Evolutionary conservation across 148 eudicot genomes (phyloP), one percentile per base, ranked within the genome.

Genomic region (Silene latifolia): DNA sequence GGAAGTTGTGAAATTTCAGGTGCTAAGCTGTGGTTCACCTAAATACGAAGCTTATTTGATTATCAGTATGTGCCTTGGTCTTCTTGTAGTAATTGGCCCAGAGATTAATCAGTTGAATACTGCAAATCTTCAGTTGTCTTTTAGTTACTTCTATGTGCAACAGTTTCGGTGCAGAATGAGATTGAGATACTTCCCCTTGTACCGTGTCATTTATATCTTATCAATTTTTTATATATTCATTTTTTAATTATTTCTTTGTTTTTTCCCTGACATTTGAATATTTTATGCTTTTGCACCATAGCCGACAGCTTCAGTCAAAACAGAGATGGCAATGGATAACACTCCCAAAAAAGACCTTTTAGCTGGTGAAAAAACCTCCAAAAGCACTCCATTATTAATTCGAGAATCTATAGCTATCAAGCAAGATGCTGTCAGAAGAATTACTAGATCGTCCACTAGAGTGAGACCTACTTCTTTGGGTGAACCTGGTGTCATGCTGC

Each of bases 281-380:
- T 39, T 62, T 20, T 24, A 53, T 35, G 27, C 9, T 71, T 29
- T 42, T 53, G 59, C 67, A 2, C n/a, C 42, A n/a, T 71, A 79
- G 87, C 68, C 80, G 48, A 67, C 67, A 68, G 61, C 65, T 77
- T 63, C 80, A n/a, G 74, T 63, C 23, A 21, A 67, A 46, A 63
- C 46, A 63, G 76, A 73, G 56, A 71, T 54, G 48, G 44, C 69
- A 19, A 19, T 67, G 14, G 20, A 78, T 44, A 54, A 57, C 62
- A 46, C 4, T 3, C 29, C 66, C 51, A 47, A 48, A 66, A 65
- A 60, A 42, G 61, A 23, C 67, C 73, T 76, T 56, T 78, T 68
- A 11, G 15, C 67, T 25, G 68, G 72, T 73, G 73, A 72, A 67
- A 61, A 57, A 68, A 27, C 60, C 62, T 53, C 63, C 29, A 62